Conservation (phyloP, 1,139 yeast species). For the Yamadazyma songkhlaensis region DNA sequence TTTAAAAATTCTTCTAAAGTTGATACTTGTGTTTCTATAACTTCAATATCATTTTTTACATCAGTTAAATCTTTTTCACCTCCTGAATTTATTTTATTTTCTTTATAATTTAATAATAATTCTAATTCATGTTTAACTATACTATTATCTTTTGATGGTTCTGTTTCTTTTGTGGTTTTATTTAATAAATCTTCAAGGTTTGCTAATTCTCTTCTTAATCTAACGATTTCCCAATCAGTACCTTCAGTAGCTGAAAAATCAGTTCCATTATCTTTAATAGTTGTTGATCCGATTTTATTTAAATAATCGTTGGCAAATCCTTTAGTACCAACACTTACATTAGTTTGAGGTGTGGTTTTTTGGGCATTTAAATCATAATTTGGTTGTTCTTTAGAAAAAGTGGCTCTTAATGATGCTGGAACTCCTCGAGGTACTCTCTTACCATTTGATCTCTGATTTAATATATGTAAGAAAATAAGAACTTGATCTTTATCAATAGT, state of each 20-base stretch:
- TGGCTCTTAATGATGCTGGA: constrained; percentile 89
- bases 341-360: constrained; percentile 10
- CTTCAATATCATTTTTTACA: constrained; percentile 56
- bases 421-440: constrained; percentile 88
- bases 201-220: constrained; percentile 73
- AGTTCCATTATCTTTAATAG: constrained; percentile 59
- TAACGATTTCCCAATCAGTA: constrained; percentile 84
- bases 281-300: constrained; percentile 44
- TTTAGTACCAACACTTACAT: constrained; percentile 18
- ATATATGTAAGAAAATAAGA: constrained; percentile 81
- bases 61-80: constrained; percentile 33
- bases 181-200: constrained; percentile 66
- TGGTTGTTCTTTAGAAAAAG: constrained; percentile 84
- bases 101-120: constrained; percentile 74
- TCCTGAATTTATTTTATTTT: constrained; percentile 25
- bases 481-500: constrained; percentile 94
- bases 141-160: constrained; percentile 22
- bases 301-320: constrained; percentile 42
- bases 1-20: constrained; percentile 57
- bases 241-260: constrained; percentile 73
- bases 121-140: constrained; percentile 71
- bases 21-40: constrained; percentile 63
- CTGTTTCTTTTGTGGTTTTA: constrained; percentile 54
- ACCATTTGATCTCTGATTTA: constrained; percentile 87
- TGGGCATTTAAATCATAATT: constrained; percentile 57